Base-by-base conservation (phyloP, 768 basidiomycete genomes). In the Arthromyces matolae region DNA sequence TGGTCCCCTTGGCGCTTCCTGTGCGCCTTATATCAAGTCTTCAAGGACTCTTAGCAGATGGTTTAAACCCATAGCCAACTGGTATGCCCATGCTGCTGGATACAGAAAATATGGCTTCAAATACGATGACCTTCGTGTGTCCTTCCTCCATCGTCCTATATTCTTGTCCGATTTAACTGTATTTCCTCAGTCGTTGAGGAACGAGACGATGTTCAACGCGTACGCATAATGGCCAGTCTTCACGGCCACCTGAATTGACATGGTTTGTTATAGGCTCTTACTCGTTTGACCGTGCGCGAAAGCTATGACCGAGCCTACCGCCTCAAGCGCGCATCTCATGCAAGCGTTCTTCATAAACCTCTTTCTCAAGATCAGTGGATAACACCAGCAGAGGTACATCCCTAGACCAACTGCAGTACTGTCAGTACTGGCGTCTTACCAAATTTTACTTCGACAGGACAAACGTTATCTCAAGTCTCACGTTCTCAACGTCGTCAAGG, bases 101-200 rank as follows among this genome's bases (percentile, higher is more conserved):
- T 89, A 93, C 77, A 80, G 95, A 57, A 77, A 83, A 61, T 76
- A 89, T 61, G 95, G 95, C 56, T 80, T 97, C 70, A 83, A 79
- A 62, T 94, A 96, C 65, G 95, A 99, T 66, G 95, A 99, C 77
- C 81, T 99, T 61, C 74, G 90, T 93, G 57, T 67, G 90, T 79
- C 22, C 8, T 46, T 44, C 50, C 54, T 32, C 57, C 47, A 47
- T 39, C 44, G 47, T 47, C 42, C 45, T 38, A n/a, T 42, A 20
- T 41, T 42, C 45, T 47, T 43, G 56, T n/a, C 39, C 22, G 31
- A 43, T 18, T 44, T 47, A 29, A 39, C 29, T 39, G n/a, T n/a
- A 42, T 22, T 32, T 55, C 13, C 41, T 47, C 54, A 82, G 86
- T 95, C 53, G 71, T 85, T 44, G 89, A 92, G 65, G 93, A 94